Base-by-base conservation (phyloP, 129 eudicot species). In the Heracleum sosnowskyi region DNA sequence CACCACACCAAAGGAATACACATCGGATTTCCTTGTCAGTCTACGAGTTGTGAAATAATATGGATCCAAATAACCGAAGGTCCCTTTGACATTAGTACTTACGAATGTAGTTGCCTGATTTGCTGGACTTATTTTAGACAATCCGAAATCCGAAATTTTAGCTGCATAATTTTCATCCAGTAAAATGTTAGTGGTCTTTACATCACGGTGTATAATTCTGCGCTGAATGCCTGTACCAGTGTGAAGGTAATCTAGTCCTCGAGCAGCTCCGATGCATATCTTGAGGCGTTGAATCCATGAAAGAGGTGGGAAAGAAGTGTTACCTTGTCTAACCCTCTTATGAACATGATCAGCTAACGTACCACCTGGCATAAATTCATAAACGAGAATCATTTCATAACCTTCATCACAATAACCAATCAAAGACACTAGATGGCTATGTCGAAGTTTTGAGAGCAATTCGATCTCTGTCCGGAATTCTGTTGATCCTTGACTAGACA, bases 401-500 rank as follows among this genome's bases (percentile, higher is more conserved):
- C 36, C 69, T n/a, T 63, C 70, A 63, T 63, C 70, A 63, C 70
- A 63, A 8, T 10, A 63, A 31, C 70, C 70, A 1, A 68, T 68
- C 37, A 68, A 34, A 33, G 73, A 68, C 39, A 68, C 73, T 33
- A 68, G n/a, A 68, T 68, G 73, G 73, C 73, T 68, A 22, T 68
- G 73, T 68, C 73, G 73, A 33, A 68, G 40, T 17, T 33, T 68
- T 1, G 73, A 33, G 15, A 68, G 73, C 73, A 68, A 31, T 34
- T 68, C 41, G 2, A 68, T 68, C 73, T 68, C 73, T 33, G 73
- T 33, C 40, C 24, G 73, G 24, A 68, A 68, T 22, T 73, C 51
- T n/a, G 51, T 26, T 8, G 71, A 81, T 31, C 85, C 85, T 82
- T 82, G 85, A 36, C 39, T 82, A 2, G 81, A 82, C 74, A 39